phyloP scores from a whole-genome alignment of 2,329 filamentous ascomycete genomes.

The Sarocladium kiliense region DNA sequence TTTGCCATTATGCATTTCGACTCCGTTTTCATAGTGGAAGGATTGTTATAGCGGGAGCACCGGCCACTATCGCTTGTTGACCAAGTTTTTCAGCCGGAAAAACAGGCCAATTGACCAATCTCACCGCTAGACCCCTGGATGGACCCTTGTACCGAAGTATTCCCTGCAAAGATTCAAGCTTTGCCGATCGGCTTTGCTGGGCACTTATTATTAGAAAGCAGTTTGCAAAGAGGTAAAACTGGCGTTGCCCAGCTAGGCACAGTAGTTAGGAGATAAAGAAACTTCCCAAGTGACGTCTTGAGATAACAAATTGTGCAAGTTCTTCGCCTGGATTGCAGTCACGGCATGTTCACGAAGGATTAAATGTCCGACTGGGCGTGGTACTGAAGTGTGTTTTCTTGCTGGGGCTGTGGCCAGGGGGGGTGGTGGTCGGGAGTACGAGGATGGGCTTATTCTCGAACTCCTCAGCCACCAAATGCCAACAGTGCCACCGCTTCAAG shows the following conservation, averaged over 20 bases:
- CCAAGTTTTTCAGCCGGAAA: constrained; percentile 1
- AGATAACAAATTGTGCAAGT: no score
- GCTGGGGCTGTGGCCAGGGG: constrained; percentile 3
- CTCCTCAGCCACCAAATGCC: constrained; percentile 1
- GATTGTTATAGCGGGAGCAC: not conserved
- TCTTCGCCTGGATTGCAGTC: no score
- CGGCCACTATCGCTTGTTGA: not conserved
- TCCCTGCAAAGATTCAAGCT: constrained; percentile 5
- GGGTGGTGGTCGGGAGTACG: not conserved
- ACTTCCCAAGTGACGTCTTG: no score
- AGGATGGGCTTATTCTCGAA: constrained; percentile 3
- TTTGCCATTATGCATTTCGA: not conserved
- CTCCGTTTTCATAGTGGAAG: not conserved
- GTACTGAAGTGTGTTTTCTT: not conserved
- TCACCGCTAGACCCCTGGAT: constrained; percentile 8
- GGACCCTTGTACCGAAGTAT: not conserved
- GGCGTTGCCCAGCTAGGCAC: no score
- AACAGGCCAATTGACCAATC: not conserved
- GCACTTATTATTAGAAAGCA: constrained; percentile 2
- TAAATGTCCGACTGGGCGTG: not conserved
- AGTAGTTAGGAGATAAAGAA: no score
- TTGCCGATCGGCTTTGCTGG: not conserved
- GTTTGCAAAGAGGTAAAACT: not conserved
- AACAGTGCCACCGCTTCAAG: not conserved
- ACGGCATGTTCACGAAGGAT: not conserved